Conservation (phyloP, 2,329 filamentous ascomycete species). For the Zymoseptoria tritici region DNA sequence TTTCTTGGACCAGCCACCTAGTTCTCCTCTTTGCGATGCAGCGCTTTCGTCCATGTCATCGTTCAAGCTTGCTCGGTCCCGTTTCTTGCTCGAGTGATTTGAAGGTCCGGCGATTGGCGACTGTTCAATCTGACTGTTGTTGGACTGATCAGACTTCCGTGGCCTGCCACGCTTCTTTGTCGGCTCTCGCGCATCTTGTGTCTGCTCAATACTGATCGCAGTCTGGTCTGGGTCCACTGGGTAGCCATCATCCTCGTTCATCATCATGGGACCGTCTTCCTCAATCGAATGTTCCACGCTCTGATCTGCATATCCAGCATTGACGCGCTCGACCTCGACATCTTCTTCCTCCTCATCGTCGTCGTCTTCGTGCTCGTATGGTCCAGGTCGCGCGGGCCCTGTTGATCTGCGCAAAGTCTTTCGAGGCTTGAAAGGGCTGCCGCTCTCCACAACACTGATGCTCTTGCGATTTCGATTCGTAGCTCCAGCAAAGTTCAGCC, state of each 20-base stretch:
- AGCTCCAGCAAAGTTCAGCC: conserved; percentile 25
- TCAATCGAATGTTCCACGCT: conserved; percentile 17
- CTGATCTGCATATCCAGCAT: conserved; percentile 10
- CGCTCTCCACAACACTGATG: conserved; percentile 19
- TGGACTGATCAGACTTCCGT: conserved; percentile 15
- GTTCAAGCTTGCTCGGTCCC: conserved; percentile 11
- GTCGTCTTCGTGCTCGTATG: conserved; percentile 19
- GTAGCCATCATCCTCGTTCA: conserved; percentile 8
- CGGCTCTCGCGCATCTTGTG: conserved; percentile 1
- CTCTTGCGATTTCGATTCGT: conserved; percentile 23
- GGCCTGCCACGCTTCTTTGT: conserved; percentile 12
- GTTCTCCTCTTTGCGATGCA: conserved; percentile 1
- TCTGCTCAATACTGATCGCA: conserved; percentile 6
- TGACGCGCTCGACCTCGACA: conserved; percentile 13
- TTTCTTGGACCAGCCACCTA: conserved; percentile 11
- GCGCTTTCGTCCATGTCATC: conserved; percentile 4
- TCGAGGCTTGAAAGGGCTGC: conserved; percentile 28
- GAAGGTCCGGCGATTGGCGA: conserved; percentile 1
- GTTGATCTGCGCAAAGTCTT: conserved; percentile 22
- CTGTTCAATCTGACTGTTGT: conserved; percentile 10
- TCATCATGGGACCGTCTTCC: conserved; percentile 10
- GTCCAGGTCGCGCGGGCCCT: conserved; percentile 14
- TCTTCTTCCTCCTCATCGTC: conserved; percentile 14
- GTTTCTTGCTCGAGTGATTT: conserved; percentile 12
- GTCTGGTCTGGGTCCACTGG: conserved; percentile 8